Base-by-base conservation (phyloP, 495 filamentous ascomycete genomes). In the Penicillium parvum region DNA sequence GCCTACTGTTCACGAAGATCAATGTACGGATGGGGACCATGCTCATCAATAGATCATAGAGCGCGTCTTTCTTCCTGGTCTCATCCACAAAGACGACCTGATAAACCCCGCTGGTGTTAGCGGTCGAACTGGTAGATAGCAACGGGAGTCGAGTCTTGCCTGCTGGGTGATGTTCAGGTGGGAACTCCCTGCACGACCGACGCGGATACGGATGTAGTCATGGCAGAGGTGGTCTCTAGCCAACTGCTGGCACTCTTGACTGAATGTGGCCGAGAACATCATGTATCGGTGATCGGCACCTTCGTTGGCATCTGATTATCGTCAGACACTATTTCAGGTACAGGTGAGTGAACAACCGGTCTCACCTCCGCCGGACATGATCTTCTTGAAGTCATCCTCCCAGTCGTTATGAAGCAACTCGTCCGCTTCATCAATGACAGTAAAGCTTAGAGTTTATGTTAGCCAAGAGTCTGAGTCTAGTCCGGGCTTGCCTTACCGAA, bases 231-330 rank as follows among this genome's bases (percentile, higher is more conserved):
- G 85, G 7, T 83, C 68, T 29, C 76, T 77, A 5, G 90, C 92
- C 20, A 96, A 64, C 23, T 83, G 68, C 28, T 88, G 90, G 52
- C 83, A 81, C 0, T 66, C 61, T 66, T 83, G 86, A 15, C 86
- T 82, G 58, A 97, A 97, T 0, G 92, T 96, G 8, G 92, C 92
- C 2, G 88, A 95, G 50, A 96, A 96, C 77, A 98, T 88, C 76
- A 95, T 70, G 67, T 86, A 96, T 14, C 81, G 66, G 73, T 88
- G 74, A 40, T 90, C 84, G 4, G 81, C 85, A 52, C 96, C 87
- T 37, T 86, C 81, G 33, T 95, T 92, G 63, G 69, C 58, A 63
- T 79, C 73, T 78, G 46, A 21, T 36, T 21, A 32, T 17, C 42
- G 50, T 66, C 12, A 30, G 28, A 6, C 4, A 30, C n/a, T n/a